Evolutionary conservation across 2,329 filamentous ascomycete genomes (phyloP).

Genomic region (Alternaria rosae): DNA sequence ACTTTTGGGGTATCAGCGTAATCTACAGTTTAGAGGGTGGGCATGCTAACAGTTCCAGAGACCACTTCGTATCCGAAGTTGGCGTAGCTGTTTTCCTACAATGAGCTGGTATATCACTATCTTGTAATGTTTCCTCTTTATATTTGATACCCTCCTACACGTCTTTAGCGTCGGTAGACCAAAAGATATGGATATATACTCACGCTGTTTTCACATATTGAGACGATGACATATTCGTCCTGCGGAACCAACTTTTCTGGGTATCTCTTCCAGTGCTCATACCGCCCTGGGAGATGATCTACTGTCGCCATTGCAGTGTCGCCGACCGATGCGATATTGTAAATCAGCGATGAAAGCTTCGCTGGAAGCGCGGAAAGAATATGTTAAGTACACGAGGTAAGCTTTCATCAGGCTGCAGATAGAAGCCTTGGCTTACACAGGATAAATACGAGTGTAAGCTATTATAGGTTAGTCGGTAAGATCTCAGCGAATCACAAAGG

Average conservation of each 20-base stretch:
- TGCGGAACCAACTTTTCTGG: background rate
- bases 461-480: background rate
- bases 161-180: too few species aligned
- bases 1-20: too few species aligned
- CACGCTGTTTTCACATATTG: background rate
- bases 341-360: rapidly evolving
- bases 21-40: too few species aligned
- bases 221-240: background rate
- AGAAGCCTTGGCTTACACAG: background rate
- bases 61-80: too few species aligned
- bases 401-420: background rate
- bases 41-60: too few species aligned
- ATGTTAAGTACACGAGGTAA: background rate
- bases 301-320: background rate
- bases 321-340: too few species aligned
- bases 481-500: background rate
- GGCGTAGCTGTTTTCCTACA: too few species aligned
- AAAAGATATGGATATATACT: too few species aligned
- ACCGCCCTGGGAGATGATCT: background rate
- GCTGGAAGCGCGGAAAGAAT: background rate
- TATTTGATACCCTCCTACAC: too few species aligned
- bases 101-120: too few species aligned
- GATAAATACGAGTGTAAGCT: background rate
- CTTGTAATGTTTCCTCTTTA: too few species aligned
- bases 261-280: background rate